phyloP scores from a whole-genome alignment of 306 rosid genomes.

The Trifolium fragiferum region DNA sequence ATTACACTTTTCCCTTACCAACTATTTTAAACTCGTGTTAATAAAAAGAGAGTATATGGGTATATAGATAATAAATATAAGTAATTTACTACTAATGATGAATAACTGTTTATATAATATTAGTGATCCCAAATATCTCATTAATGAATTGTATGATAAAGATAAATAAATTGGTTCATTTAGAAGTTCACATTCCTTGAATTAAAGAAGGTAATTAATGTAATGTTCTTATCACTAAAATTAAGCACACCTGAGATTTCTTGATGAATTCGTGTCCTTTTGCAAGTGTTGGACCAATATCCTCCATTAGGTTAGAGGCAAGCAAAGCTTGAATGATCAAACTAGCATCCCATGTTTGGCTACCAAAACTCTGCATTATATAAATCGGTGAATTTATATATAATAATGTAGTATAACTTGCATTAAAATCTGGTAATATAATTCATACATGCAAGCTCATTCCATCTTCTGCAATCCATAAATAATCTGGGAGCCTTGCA shows the following conservation, averaged over 20 bases:
- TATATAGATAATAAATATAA: not conserved
- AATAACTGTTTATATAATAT: no score
- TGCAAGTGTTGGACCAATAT: constrained; percentile 56
- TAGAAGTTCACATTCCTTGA: not conserved
- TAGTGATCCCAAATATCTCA: no score
- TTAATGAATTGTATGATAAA: no score
- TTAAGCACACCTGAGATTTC: constrained; percentile 58
- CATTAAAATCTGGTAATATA: not conserved
- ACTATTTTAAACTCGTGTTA: no score
- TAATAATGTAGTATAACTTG: not conserved
- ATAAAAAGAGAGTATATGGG: not conserved
- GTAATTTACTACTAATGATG: no score
- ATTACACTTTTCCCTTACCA: not conserved
- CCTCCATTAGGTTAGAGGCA: constrained; percentile 51
- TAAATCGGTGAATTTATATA: not conserved
- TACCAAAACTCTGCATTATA: constrained; percentile 56
- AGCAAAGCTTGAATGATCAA: constrained; percentile 64
- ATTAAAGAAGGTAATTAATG: not conserved
- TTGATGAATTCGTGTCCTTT: constrained; percentile 64
- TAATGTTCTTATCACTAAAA: not conserved
- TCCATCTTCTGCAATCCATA: constrained; percentile 81
- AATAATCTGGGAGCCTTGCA: constrained; percentile 66
- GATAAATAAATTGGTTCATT: not conserved
- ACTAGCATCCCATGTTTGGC: constrained; percentile 67
- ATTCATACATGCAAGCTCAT: constrained; percentile 62